Base-by-base conservation (phyloP, 2,329 filamentous ascomycete species). In the Aspergillus floridensis region DNA sequence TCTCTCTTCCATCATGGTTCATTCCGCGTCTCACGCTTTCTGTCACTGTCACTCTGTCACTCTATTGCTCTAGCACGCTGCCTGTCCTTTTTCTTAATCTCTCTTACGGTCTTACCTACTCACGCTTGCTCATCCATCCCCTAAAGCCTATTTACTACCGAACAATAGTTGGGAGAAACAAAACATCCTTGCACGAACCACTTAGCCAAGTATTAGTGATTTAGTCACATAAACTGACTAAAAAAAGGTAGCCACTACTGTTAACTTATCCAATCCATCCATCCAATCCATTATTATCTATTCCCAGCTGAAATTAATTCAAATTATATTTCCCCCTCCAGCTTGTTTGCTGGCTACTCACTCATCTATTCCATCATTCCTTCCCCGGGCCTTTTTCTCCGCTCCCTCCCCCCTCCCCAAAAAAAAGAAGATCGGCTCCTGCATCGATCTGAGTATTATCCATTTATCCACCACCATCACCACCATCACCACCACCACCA, bases 361-460 rank as follows among this genome's bases (percentile, higher is more conserved):
- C 32, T 29, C 26, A 29, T 8, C 26, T 29, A 29, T 35, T 35
- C 32, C 12, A 35, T 16, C 32, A 35, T 35, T 35, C 32, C 32
- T 44, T 44, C 38, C 38, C 16, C 6, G 38, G 16, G 38, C 16
- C 38, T 12, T 44, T 19, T 44, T 16, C 16, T 19, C 38, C 14
- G 16, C 3, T 16, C 38, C 38, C 16, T 44, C 6, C 6, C 24
- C 41, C 41, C 50, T 41, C 32, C 32, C 22, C 22, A 22, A 22
- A 4, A 12, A 10, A 31, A 14, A 12, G 35, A 22, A 31, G 53
- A 55, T 55, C 53, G 53, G 53, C 53, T 55, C 44, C 21, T 55
- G 53, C 53, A 55, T 55, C 47, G 53, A 55, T 55, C 53, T 24
- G 53, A 55, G 19, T 24, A 55, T 55, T 41, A 31, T 53, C 51